phyloP scores from a whole-genome alignment of 78 protist species.

The Planoprotostelium fungivorum region DNA sequence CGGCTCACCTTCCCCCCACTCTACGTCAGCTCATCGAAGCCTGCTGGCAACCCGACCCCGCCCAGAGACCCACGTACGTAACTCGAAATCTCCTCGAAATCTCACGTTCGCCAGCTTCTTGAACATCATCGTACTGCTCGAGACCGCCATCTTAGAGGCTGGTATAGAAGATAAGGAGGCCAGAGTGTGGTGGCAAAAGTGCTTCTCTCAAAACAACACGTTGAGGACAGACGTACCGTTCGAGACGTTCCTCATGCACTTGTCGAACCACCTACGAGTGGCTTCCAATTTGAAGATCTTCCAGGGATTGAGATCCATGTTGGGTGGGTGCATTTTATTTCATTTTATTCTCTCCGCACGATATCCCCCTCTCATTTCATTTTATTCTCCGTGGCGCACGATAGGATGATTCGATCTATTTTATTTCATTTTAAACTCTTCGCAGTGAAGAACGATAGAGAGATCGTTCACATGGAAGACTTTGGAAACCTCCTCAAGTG shows the following conservation, averaged over 20 bases:
- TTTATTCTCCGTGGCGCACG: too few species aligned
- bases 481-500: background rate
- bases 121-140: background rate
- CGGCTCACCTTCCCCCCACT: background rate
- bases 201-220: background rate
- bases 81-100: background rate
- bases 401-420: background rate
- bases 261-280: background rate
- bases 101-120: background rate
- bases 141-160: background rate
- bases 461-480: background rate
- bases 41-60: background rate
- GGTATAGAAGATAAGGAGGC: background rate
- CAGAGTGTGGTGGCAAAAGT: background rate
- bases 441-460: background rate
- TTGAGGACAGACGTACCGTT: background rate
- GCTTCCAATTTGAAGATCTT: background rate
- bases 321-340: background rate
- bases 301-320: background rate
- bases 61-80: background rate
- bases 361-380: too few species aligned
- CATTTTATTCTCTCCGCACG: too few species aligned
- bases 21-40: background rate
- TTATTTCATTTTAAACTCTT: too few species aligned
- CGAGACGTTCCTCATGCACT: background rate